Evolutionary conservation across 75 land plant genomes (phyloP).

Genomic region (Ceratopteris richardii): DNA sequence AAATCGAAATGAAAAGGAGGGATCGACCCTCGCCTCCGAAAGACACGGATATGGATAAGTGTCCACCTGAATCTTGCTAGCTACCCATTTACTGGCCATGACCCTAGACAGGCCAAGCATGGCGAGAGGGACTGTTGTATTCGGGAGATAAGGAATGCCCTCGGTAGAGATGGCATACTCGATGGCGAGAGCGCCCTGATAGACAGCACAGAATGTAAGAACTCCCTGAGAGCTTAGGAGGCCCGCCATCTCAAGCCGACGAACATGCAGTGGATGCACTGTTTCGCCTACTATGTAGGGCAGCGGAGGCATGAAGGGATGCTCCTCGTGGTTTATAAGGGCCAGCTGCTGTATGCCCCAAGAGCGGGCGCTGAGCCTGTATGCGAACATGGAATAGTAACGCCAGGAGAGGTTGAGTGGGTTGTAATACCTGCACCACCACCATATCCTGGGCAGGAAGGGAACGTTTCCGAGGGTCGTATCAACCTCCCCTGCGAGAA

Average conservation of each 20-base stretch:
- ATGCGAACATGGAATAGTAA: no score
- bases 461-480: no score
- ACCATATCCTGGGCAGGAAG: no score
- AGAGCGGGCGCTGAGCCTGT: no score
- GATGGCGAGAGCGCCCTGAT: slow-evolving; percentile 2
- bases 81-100: not conserved
- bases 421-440: no score
- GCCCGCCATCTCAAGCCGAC: not conserved
- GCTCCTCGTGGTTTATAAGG: not conserved
- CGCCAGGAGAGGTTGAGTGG: no score
- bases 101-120: not conserved
- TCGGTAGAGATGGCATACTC: slow-evolving; percentile 3
- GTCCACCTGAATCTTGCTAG: slow-evolving; percentile 2
- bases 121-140: slow-evolving; percentile 1
- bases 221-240: slow-evolving; percentile 5
- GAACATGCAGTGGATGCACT: not conserved
- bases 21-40: no score
- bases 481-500: no score
- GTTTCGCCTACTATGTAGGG: not conserved
- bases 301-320: not conserved
- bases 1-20: no score
- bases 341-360: slow-evolving; percentile 6
- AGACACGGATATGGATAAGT: no score
- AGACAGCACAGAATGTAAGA: not conserved
- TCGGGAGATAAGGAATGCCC: not conserved